Percentiles rank a stretch among this genome's conserved stretches.
These are phyloP conservation scores for Celoporthe dispersa DNA, from an alignment of 2,329 filamentous ascomycete species.

Conservation along the genomic window DNA sequence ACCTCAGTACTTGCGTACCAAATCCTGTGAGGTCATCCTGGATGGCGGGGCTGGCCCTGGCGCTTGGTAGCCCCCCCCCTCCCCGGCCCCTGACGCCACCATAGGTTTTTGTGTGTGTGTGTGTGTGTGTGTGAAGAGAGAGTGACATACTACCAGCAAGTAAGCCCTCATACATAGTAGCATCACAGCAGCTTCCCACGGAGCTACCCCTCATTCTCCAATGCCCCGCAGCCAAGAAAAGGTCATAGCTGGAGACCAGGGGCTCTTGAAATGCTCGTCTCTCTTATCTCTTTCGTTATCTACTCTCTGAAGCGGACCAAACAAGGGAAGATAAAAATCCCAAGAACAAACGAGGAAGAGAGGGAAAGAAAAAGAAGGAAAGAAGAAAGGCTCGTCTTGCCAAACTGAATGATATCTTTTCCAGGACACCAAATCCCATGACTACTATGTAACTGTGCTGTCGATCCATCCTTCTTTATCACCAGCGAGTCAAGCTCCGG, in stretches of 20 bases:
- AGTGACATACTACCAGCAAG: too few species aligned
- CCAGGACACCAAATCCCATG: background rate
- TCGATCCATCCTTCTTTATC: background rate
- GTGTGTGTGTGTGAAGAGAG: background rate
- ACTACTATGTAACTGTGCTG: background rate
- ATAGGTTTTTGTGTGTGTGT: background rate
- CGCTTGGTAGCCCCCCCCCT: background rate
- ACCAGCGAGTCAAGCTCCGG: background rate
- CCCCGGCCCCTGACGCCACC: background rate
- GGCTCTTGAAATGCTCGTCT: background rate
- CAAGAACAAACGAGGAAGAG: background rate
- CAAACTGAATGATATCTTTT: background rate
- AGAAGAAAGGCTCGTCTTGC: background rate
- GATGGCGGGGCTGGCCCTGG: background rate
- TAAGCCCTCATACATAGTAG: too few species aligned
- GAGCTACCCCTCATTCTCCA: slow-evolving; percentile 17
- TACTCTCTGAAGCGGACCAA: background rate
- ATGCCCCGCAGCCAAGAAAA: slow-evolving; percentile 3
- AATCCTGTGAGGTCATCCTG: slow-evolving; percentile 13
- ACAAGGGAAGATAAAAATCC: background rate
- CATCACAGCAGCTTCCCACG: background rate
- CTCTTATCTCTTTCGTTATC: background rate
- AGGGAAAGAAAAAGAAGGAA: background rate
- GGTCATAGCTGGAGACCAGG: background rate
- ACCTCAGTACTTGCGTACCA: background rate